Evolutionary conservation across 108 stramenopile genomes (phyloP).

Genomic region (Aurantiochytrium sp.): DNA sequence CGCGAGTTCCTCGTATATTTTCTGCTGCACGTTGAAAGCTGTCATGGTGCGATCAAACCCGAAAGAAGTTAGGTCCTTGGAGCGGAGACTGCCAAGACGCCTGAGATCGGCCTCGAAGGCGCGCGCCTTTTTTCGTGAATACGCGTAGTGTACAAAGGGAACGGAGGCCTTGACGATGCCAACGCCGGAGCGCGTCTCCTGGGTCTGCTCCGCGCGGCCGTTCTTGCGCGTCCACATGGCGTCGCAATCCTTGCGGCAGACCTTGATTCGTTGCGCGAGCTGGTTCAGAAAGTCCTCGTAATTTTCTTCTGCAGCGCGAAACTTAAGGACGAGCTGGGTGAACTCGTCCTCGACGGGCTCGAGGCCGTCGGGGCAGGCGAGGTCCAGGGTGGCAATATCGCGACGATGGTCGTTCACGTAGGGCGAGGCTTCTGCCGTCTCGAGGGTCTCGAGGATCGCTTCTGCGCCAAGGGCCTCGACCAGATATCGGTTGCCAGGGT

Average conservation of each 20-base stretch:
- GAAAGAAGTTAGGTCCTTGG: neutral
- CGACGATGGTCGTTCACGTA: neutral
- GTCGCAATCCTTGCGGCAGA: neutral
- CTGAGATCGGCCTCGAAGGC: neutral
- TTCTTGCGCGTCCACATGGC: neutral
- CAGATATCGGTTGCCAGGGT: neutral
- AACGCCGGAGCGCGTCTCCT: neutral
- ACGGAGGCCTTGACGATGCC: neutral
- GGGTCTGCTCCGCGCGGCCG: neutral
- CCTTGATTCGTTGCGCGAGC: neutral
- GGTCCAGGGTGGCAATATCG: neutral
- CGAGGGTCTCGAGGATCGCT: constrained; percentile 39
- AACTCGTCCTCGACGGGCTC: neutral
- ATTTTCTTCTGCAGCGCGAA: neutral
- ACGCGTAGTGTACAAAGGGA: neutral
- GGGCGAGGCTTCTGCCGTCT: neutral
- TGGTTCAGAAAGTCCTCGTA: neutral
- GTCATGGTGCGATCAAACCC: neutral
- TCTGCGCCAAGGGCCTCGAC: constrained; percentile 36
- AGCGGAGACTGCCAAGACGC: neutral
- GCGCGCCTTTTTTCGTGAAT: neutral
- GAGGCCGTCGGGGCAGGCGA: neutral
- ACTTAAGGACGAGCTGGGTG: neutral
- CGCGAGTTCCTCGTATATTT: neutral
- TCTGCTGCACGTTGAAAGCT: neutral